Evolutionary conservation across 108 stramenopile species (phyloP).

Genomic region (Pseudonitzschia pungens): DNA sequence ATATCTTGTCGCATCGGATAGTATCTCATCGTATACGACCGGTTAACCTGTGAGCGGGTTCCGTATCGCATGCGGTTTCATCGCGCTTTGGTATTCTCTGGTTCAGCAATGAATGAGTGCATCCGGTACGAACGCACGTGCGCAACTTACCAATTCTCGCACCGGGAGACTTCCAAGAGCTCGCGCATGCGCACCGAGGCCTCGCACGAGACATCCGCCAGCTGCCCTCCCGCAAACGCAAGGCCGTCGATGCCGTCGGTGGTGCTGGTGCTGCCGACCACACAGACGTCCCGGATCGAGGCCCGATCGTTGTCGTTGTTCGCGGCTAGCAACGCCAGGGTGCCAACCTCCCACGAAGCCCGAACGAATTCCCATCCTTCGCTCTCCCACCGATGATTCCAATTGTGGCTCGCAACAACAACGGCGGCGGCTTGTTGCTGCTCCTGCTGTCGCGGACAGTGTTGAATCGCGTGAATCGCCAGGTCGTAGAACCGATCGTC

Average conservation of each 20-base stretch:
- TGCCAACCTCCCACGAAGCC: background rate
- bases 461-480: too few species aligned
- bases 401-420: too few species aligned
- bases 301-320: background rate
- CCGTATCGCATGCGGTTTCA: too few species aligned
- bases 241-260: background rate
- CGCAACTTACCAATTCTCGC: constrained; percentile 1
- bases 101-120: too few species aligned
- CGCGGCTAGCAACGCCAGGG: background rate
- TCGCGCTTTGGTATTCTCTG: too few species aligned
- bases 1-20: too few species aligned
- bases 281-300: background rate
- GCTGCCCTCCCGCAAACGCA: background rate
- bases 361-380: background rate
- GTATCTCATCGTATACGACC: too few species aligned
- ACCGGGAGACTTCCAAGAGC: background rate
- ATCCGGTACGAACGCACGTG: background rate
- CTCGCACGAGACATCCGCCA: background rate
- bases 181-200: background rate
- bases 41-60: too few species aligned
- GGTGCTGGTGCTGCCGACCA: background rate
- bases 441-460: too few species aligned
- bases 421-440: too few species aligned
- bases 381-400: too few species aligned
- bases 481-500: too few species aligned